Conservation (phyloP, 2,329 filamentous ascomycete genomes). For the Penicillium hordei region DNA sequence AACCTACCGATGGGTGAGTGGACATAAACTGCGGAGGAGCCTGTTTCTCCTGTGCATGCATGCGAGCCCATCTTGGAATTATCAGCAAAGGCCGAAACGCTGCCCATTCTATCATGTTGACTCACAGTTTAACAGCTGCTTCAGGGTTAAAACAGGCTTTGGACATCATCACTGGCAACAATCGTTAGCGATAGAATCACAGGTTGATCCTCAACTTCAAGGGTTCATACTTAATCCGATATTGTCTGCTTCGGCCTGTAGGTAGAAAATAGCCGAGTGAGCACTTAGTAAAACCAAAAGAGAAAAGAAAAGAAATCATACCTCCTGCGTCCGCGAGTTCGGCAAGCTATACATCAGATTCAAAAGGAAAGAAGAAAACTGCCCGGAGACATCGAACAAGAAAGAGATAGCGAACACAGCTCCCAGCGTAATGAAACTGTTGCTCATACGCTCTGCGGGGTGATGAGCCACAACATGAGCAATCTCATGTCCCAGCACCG, state of each 20-base stretch:
- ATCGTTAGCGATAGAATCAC: conserved; percentile 16
- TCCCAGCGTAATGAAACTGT: conserved; percentile 35
- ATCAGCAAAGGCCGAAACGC: conserved; percentile 6
- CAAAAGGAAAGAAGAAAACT: conserved; percentile 43
- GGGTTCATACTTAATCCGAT: conserved; percentile 53
- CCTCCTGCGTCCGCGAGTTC: conserved; percentile 58
- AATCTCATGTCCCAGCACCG: conserved; percentile 64
- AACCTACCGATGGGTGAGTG: conserved; percentile 57
- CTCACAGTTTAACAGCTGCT: conserved; percentile 54
- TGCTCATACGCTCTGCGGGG: conserved; percentile 56
- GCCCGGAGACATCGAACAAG: conserved; percentile 44
- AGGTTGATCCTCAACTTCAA: background rate
- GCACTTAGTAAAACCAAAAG: too few relatives aligned
- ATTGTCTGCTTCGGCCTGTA: conserved; percentile 59
- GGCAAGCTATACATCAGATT: conserved; percentile 55
- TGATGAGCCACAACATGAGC: conserved; percentile 62
- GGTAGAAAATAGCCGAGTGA: conserved; percentile 11
- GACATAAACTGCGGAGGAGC: conserved; percentile 58
- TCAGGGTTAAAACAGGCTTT: conserved; percentile 60
- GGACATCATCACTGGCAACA: conserved; percentile 57
- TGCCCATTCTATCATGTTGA: background rate
- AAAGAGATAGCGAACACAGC: conserved; percentile 29
- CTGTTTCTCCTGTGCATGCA: conserved; percentile 49
- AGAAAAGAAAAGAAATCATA: conserved; percentile 17
- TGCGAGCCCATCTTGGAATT: conserved; percentile 48